These are phyloP conservation scores for Fusarium floridanum DNA, from an alignment of 2,329 filamentous ascomycete genomes.

Conservation along the genomic window DNA sequence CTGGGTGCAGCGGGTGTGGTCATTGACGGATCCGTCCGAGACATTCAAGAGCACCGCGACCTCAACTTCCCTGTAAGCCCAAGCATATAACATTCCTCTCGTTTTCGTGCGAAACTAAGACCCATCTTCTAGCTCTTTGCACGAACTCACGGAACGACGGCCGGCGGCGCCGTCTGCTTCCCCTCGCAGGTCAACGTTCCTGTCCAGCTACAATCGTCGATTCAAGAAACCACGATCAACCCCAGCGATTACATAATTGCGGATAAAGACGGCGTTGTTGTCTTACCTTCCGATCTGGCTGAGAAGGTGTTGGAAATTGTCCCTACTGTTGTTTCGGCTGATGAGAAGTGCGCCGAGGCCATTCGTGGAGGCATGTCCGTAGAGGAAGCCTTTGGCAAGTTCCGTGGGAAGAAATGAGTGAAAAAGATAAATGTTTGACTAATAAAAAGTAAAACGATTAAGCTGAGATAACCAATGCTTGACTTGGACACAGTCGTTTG, in stretches of 20 bases:
- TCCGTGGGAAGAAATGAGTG: conserved; percentile 21
- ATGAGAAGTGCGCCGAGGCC: conserved; percentile 35
- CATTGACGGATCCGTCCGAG: conserved; percentile 25
- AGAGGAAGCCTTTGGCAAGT: conserved; percentile 27
- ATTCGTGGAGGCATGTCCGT: conserved; percentile 31
- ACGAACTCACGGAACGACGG: conserved; percentile 19
- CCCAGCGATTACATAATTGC: conserved; percentile 19
- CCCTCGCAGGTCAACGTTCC: conserved; percentile 14
- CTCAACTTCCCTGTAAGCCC: conserved; percentile 13
- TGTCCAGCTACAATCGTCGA: conserved; percentile 19
- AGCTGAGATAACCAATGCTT: background rate
- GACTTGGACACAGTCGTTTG: background rate
- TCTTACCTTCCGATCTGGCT: conserved; percentile 10
- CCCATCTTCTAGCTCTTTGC: conserved; percentile 9
- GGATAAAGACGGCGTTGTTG: conserved; percentile 22
- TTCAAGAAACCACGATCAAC: background rate
- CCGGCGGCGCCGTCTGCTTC: conserved; percentile 17
- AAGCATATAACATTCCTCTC: background rate
- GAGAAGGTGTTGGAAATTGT: conserved; percentile 18
- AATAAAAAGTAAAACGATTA: background rate
- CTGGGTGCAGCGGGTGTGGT: conserved; percentile 14
- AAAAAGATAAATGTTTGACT: background rate
- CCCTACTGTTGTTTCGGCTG: conserved; percentile 11
- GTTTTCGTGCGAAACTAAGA: background rate
- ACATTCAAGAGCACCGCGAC: conserved; percentile 35